Base-by-base conservation (phyloP, 1,139 yeast species). In the Yamadazyma dendronema region DNA sequence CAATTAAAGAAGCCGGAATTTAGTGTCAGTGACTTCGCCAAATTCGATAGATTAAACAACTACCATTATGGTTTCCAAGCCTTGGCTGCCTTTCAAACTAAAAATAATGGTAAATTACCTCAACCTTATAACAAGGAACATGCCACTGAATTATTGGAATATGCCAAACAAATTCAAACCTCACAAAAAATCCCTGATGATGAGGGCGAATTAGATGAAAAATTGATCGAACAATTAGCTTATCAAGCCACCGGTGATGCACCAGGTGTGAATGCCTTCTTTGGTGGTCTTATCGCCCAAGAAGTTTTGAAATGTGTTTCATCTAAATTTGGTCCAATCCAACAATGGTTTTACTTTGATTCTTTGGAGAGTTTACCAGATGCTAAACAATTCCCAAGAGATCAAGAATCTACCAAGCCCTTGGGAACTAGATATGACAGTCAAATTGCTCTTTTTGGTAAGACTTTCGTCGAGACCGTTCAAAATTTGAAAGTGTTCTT, bases 231-330 rank as follows among this genome's bases (percentile, higher is more conserved):
- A 43, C 89, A 87, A 54, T 68, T 92, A 44, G 67, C 96, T 0
- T 85, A 72, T 60, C 96, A 92, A 61, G 84, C 97, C 2, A 74
- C 81, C 36, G 98, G 98, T 62, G 97, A 92, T 53, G 64, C 90
- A 36, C 96, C 97, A 17, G 96, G 94, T 27, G 65, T 88, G 58
- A 83, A 81, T 44, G 97, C 97, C 4, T 84, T 90, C 49, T 79
- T 79, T 56, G 99, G 99, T 59, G 98, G 98, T 26, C 69, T 92
- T 39, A 84, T 88, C 37, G 99, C 98, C 3, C 99, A 92, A 64
- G 98, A 92, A 66, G 97, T 87, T 19, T 75, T 92, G 57, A 92
- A 92, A 66, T 95, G 95, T 35, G 84, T 92, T 52, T 85, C 97
- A 7, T 95, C 97, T 34, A 92, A 92, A 66, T 92, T 90, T 54